Conservation (phyloP, 2,329 filamentous ascomycete genomes). For the Cordyceps javanica region DNA sequence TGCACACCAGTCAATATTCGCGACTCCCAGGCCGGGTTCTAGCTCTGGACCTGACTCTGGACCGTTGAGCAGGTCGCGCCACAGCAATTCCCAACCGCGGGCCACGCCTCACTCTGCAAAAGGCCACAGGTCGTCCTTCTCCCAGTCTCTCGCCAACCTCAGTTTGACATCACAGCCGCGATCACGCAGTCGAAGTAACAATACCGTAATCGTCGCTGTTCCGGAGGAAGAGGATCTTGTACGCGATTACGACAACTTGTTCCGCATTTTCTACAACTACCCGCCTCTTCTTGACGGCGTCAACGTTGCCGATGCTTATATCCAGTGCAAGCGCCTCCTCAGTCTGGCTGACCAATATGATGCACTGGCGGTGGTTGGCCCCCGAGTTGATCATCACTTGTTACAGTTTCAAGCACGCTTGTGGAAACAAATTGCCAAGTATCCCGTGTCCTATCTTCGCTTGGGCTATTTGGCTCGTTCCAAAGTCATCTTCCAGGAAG, state of each 20-base stretch:
- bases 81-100: constrained; percentile 47
- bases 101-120: constrained; percentile 15
- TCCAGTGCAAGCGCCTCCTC: constrained; percentile 87
- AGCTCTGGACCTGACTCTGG: constrained; percentile 43
- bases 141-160: constrained; percentile 82
- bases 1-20: constrained; percentile 26
- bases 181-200: constrained; percentile 33
- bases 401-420: constrained; percentile 84
- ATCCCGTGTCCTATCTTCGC: constrained; percentile 86
- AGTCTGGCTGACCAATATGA: constrained; percentile 92
- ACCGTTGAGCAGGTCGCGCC: constrained; percentile 23
- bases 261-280: constrained; percentile 94
- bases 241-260: constrained; percentile 91
- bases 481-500: constrained; percentile 78
- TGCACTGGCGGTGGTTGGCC: constrained; percentile 78
- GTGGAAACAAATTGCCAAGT: constrained; percentile 96
- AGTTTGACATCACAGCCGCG: constrained; percentile 35
- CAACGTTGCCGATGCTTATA: constrained; percentile 88
- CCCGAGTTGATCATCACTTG: constrained; percentile 87
- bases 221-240: constrained; percentile 68
- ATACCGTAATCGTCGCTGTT: constrained; percentile 36
- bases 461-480: constrained; percentile 81
- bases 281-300: constrained; percentile 72
- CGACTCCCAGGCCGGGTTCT: constrained; percentile 18
- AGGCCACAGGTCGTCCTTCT: constrained; percentile 48